A percentile compares a stretch with the other conserved stretches of the same genome.
Conservation (phyloP, 306 rosid species). For the Cajanus cajan region DNA sequence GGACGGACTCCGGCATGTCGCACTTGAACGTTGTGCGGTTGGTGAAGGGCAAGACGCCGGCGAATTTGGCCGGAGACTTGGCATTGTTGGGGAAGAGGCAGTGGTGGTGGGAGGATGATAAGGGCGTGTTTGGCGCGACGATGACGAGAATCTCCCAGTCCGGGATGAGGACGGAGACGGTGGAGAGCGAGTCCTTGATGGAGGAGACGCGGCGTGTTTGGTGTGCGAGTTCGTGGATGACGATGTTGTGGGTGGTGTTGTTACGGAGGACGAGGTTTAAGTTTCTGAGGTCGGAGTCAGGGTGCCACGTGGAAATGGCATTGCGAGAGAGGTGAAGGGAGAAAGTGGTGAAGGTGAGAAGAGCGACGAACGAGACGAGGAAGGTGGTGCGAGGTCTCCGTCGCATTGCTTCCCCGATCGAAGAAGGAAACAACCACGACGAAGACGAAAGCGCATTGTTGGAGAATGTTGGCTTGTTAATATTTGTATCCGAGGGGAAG, state of each 20-base stretch:
- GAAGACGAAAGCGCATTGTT: neutral
- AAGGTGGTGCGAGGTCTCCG: slow-evolving; percentile 39
- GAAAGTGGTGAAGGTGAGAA: slow-evolving; percentile 36
- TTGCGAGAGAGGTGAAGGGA: slow-evolving; percentile 46
- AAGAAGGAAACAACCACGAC: neutral
- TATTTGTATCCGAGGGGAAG: neutral
- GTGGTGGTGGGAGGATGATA: neutral
- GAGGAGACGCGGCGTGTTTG: slow-evolving; percentile 50
- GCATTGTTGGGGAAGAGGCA: slow-evolving; percentile 55
- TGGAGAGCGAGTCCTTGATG: slow-evolving; percentile 16
- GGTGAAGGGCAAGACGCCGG: slow-evolving; percentile 35
- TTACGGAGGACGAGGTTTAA: neutral
- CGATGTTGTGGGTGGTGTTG: neutral
- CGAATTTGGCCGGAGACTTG: slow-evolving; percentile 40
- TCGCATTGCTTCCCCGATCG: slow-evolving; percentile 45
- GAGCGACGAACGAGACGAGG: slow-evolving; percentile 16
- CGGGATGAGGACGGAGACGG: slow-evolving; percentile 54
- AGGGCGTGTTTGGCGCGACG: slow-evolving; percentile 23
- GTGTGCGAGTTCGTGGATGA: neutral
- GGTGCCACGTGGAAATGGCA: slow-evolving; percentile 17
- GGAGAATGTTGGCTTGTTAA: neutral
- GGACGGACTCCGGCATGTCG: slow-evolving; percentile 40
- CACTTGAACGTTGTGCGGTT: slow-evolving; percentile 53
- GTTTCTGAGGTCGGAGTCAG: neutral
- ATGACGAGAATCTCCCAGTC: slow-evolving; percentile 70